Evolutionary conservation across 1,284 basidiomycete species (phyloP), one percentile per base, ranked within the genome.

Genomic region (Fomitopsis pinicola): DNA sequence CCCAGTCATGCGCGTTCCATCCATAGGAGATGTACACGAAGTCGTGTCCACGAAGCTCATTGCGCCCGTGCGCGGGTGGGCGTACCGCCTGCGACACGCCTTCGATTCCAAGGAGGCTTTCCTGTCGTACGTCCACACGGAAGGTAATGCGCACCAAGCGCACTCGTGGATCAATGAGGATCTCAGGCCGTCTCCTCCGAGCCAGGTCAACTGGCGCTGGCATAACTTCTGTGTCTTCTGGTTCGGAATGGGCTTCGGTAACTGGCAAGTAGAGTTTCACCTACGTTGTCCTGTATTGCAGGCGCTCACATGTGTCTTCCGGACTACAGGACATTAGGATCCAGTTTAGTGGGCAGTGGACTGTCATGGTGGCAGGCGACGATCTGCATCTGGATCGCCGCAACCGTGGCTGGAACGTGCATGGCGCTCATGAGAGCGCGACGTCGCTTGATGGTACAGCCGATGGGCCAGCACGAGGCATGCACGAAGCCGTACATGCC

Each of bases 281-380:
- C 3, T 22, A 15, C 14, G 15, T n/a, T 44, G n/a, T 28, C 48
- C 36, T 8, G 52, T 9, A 17, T 12, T 7, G 3, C 7, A 38
- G 15, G 3, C 0, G 6, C 42, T 28, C 17, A 58, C 17, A 8
- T 9, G 1, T 19, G 3, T 36, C 10, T 19, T 17, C 10, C 42
- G 42, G 46, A 10, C 45, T 12, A 0, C 30, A 67, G 66, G 68
- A 67, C 68, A 5, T 61, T 71, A 1, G 68, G 68, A 3, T 69
- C 68, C 12, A 68, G 66, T 55, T 62, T 66, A 17, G 66, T 76
- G 19, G 70, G 70, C 17, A 63, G 70, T 22, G 76, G 76, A 0
- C 64, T 77, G 14, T 71, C 72, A 2, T 75, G 72, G 69, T 70
- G 64, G 64, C 66, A 76, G 48, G 74, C 68, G 33, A 69, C 69